A percentile compares a stretch with the other conserved stretches of the same genome.
These are phyloP conservation scores for Niveomyces coronatus DNA, from an alignment of 2,329 filamentous ascomycete genomes.

Conservation along the genomic window DNA sequence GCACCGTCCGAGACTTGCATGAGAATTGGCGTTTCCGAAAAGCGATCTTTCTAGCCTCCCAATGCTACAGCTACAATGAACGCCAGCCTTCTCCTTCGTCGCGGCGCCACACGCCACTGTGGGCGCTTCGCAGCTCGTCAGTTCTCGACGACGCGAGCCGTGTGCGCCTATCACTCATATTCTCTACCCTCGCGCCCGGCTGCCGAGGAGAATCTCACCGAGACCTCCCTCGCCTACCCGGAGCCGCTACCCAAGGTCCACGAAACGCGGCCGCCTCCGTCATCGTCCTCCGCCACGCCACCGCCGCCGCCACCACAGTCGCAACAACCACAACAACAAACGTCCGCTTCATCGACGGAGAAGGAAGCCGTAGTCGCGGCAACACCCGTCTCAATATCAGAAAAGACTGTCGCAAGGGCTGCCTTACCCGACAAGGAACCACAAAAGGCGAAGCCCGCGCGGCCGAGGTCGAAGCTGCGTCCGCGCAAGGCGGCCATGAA, in stretches of 20 bases:
- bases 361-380: conserved; percentile 11
- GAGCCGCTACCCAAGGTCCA: conserved; percentile 37
- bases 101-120: conserved; percentile 29
- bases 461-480: conserved; percentile 28
- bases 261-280: conserved; percentile 38
- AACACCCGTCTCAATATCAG: no score
- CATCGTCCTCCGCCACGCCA: conserved; percentile 12
- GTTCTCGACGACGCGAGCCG: conserved; percentile 27
- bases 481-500: conserved; percentile 87
- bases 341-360: conserved; percentile 7
- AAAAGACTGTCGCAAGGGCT: conserved; percentile 15
- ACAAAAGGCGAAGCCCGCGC: conserved; percentile 49
- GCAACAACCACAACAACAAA: no score
- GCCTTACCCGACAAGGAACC: conserved; percentile 52
- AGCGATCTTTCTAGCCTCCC: conserved; percentile 14
- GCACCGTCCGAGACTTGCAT: not conserved
- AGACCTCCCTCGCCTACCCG: conserved; percentile 37
- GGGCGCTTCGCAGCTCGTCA: conserved; percentile 30
- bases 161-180: conserved; percentile 40
- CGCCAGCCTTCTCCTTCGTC: conserved; percentile 28
- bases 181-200: conserved; percentile 34
- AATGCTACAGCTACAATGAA: conserved; percentile 29
- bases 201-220: conserved; percentile 30
- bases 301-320: conserved; percentile 7
- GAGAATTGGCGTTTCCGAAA: no score